phyloP scores from a whole-genome alignment of 108 stramenopile species.

The Cyclostephanos invisitatus region DNA sequence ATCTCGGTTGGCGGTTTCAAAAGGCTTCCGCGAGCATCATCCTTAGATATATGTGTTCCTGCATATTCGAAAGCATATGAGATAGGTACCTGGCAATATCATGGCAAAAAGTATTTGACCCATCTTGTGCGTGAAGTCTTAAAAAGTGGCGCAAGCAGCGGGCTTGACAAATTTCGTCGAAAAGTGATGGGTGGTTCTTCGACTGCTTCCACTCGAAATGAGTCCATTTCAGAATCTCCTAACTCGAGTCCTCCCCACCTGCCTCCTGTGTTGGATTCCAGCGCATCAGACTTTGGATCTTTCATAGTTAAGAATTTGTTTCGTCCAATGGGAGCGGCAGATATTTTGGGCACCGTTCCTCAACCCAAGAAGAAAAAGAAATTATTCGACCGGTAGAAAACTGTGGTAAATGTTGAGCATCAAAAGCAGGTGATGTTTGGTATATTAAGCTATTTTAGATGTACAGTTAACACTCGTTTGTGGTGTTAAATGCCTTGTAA shows the following conservation, averaged over 20 bases:
- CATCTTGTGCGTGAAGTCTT: slow-evolving; percentile 52
- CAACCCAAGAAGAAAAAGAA: slow-evolving; percentile 19
- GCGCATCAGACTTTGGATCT: slow-evolving; percentile 1
- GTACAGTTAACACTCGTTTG: too few species aligned
- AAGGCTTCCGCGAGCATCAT: slow-evolving; percentile 30
- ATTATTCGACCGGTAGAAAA: slow-evolving; percentile 5
- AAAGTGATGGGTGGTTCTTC: slow-evolving; percentile 31
- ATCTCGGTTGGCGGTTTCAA: slow-evolving; percentile 47
- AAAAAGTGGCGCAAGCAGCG: slow-evolving; percentile 57
- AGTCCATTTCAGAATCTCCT: slow-evolving; percentile 12
- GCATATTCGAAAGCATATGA: slow-evolving; percentile 52
- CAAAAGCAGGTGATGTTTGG: too few species aligned
- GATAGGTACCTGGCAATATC: slow-evolving; percentile 42
- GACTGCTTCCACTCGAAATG: background rate
- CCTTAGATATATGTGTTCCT: slow-evolving; percentile 43
- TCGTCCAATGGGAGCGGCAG: slow-evolving; percentile 29
- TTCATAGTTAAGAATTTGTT: slow-evolving; percentile 18
- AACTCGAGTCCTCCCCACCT: slow-evolving; percentile 1
- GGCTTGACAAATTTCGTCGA: slow-evolving; percentile 36
- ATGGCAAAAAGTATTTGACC: slow-evolving; percentile 43
- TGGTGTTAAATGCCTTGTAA: too few species aligned
- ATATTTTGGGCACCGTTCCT: slow-evolving; percentile 29
- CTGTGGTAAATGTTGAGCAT: too few species aligned
- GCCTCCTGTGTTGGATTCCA: slow-evolving; percentile 6
- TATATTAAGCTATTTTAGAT: too few species aligned